Percentiles rank a stretch among this genome's conserved stretches.
phyloP scores from a whole-genome alignment of 176 grass and related monocot genomes.

The Oryza coarctata region DNA sequence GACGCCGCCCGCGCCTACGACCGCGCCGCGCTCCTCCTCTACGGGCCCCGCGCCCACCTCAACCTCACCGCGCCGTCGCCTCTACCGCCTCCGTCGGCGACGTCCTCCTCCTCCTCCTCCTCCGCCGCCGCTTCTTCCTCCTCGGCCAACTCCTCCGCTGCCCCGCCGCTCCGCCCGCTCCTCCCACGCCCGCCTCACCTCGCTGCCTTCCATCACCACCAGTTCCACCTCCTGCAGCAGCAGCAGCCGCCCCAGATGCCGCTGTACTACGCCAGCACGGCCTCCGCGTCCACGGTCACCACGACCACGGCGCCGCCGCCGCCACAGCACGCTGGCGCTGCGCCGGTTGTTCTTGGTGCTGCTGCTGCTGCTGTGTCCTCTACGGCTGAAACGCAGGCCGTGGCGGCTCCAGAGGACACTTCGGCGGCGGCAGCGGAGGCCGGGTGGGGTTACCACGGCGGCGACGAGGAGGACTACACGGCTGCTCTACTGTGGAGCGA shows the following conservation, averaged over 20 bases:
- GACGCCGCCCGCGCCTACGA: conserved; percentile 89
- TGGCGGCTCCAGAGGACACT: conserved; percentile 8
- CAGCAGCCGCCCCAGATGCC: not conserved
- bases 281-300: conserved; percentile 34
- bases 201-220: conserved; percentile 26
- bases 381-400: not conserved
- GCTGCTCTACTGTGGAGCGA: conserved; percentile 73
- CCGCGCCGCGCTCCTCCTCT: conserved; percentile 76
- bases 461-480: conserved; percentile 63
- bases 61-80: conserved; percentile 61
- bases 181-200: conserved; percentile 32
- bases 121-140: not conserved
- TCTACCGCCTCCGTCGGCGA: not conserved
- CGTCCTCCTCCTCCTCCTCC: not conserved
- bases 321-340: conserved; percentile 22
- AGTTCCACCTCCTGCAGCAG: conserved; percentile 15
- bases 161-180: conserved; percentile 35
- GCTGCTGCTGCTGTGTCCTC: not conserved
- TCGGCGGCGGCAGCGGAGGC: not conserved
- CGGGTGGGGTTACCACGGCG: conserved; percentile 18
- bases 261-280: conserved; percentile 34
- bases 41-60: conserved; percentile 77
- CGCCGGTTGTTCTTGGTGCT: not conserved
- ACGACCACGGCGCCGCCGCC: not conserved
- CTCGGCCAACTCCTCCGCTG: conserved; percentile 17